Evolutionary conservation across 129 eudicot genomes (phyloP).

Genomic region (Erigeron canadensis): DNA sequence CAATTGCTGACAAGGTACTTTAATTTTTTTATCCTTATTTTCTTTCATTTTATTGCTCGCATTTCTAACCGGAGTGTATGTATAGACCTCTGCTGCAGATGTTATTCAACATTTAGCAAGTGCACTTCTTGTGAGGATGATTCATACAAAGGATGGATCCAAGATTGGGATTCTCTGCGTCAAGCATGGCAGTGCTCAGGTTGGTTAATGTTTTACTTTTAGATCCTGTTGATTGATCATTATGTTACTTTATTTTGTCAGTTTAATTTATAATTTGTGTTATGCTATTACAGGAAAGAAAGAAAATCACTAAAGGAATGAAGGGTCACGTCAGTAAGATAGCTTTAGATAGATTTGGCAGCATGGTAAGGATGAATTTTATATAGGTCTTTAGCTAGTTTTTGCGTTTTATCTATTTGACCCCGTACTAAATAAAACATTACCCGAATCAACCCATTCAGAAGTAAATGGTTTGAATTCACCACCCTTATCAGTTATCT

Average conservation of each 20-base stretch:
- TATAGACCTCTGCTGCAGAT: slow-evolving; percentile 83
- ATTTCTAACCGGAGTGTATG: slow-evolving; percentile 34
- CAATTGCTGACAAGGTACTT: slow-evolving; percentile 78
- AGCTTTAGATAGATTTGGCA: slow-evolving; percentile 70
- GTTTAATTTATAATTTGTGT: background rate
- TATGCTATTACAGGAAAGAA: slow-evolving; percentile 58
- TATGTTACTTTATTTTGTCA: background rate
- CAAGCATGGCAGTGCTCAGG: slow-evolving; percentile 98
- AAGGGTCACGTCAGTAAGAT: slow-evolving; percentile 75
- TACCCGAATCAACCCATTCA: background rate
- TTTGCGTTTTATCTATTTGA: too few species aligned
- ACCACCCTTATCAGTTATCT: background rate
- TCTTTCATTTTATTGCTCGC: background rate
- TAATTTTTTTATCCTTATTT: background rate
- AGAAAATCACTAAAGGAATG: slow-evolving; percentile 88
- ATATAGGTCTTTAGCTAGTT: background rate
- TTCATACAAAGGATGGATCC: slow-evolving; percentile 86
- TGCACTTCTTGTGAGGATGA: slow-evolving; percentile 71
- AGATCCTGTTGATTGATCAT: background rate
- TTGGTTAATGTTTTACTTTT: slow-evolving; percentile 5
- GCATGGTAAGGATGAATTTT: slow-evolving; percentile 45
- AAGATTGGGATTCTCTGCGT: slow-evolving; percentile 69
- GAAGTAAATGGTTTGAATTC: background rate
- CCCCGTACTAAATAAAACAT: background rate
- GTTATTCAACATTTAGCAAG: slow-evolving; percentile 80